Evolutionary conservation across 371 early-diverging fungal genomes (phyloP).

Genomic region (Mortierella sp.): DNA sequence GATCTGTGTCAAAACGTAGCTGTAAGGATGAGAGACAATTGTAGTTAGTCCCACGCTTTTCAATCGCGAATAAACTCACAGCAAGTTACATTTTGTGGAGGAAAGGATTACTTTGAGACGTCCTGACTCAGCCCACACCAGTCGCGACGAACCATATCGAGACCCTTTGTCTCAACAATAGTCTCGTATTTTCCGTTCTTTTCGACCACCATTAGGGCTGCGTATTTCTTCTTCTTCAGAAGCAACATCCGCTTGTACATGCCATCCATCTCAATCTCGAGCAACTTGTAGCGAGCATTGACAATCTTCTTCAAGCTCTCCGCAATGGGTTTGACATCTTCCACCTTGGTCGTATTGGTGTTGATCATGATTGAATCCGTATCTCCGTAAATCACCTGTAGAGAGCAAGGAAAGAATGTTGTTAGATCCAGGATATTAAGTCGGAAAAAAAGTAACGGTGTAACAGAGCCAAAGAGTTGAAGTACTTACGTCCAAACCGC

Average conservation of each 20-base stretch:
- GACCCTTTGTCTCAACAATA: constrained; percentile 95
- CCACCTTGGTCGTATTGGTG: constrained; percentile 86
- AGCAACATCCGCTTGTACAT: constrained; percentile 95
- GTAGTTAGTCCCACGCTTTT: background rate
- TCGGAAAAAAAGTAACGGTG: background rate
- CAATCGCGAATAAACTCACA: background rate
- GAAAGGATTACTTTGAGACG: constrained; percentile 75
- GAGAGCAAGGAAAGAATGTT: background rate
- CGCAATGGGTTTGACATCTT: constrained; percentile 88
- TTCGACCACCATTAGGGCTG: constrained; percentile 86
- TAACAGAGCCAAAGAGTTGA: background rate
- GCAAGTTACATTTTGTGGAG: background rate
- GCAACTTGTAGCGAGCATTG: constrained; percentile 92
- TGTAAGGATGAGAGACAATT: constrained; percentile 19
- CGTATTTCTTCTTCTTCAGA: constrained; percentile 99
- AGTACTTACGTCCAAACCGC: constrained; percentile 79
- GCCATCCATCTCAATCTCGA: constrained; percentile 99
- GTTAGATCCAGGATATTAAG: background rate
- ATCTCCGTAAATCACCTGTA: constrained; percentile 99
- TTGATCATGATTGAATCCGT: constrained; percentile 99
- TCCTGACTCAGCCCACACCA: constrained; percentile 97
- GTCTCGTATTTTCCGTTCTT: constrained; percentile 74
- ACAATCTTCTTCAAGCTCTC: constrained; percentile 86
- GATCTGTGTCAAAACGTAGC: constrained; percentile 84
- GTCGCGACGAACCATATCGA: constrained; percentile 98